Base-by-base conservation (phyloP, 805 yeast species). In the Candida nemodendra region DNA sequence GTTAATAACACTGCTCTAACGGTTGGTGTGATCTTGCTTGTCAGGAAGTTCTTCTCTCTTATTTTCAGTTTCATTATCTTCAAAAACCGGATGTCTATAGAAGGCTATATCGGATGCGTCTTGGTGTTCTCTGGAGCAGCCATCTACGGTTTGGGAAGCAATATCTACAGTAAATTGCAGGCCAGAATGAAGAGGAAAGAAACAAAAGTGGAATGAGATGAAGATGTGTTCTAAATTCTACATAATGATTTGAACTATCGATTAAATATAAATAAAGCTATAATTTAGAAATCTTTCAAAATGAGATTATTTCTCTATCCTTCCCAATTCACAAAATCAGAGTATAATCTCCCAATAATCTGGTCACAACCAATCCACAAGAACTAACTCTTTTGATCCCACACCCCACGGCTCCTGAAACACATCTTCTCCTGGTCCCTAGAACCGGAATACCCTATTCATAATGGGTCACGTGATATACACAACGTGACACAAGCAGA, bases 21-120 rank as follows among this genome's bases (percentile, higher is more conserved):
- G 0, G 74, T 84, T 2, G 71, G 80, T 0, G 74, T 84, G 9
- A 74, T 79, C 0, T 62, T 84, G 18, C 65, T 80, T 24, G 56
- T 82, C 9, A 68, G 93, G 32, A 81, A 83, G 56, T 75, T 83
- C 42, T 57, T 71, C 8, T 79, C 86, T 39, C 61, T 85, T 42
- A 35, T 77, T 24, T 47, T 84, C 16, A 79, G 87, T 39, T 65
- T 80, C 38, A 49, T 60, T 24, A 28, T 79, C 3, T 83, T 81
- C 56, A 72, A 71, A 15, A 76, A 71, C 49, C 42, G 48, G 2
- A 50, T 81, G 35, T 53, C 62, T 21, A 5, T 45, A 17, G 47
- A 67, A 30, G 72, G 71, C 35, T 51, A 60, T 11, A 30, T 66
- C 4, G 89, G 89, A 1, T 69, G 77, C 2, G 43, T 49, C 1